These are phyloP conservation scores for Graphiopsis chlorocephala DNA, from an alignment of 2,329 filamentous ascomycete genomes.

Conservation along the genomic window DNA sequence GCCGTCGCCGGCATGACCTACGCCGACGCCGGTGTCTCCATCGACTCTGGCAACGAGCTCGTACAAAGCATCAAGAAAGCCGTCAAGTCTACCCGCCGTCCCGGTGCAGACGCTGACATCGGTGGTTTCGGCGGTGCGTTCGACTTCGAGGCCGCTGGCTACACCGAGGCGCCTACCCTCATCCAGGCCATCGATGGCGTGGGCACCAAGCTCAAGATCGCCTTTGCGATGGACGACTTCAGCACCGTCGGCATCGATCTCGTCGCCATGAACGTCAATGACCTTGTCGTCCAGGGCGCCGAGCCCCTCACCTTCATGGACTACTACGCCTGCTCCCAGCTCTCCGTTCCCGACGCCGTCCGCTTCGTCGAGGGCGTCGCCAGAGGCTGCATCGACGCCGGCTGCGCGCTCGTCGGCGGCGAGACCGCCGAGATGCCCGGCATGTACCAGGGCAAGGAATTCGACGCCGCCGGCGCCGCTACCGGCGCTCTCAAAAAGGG, in stretches of 20 bases:
- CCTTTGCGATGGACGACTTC: constrained; percentile 84
- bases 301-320: constrained; percentile 95
- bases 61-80: constrained; percentile 88
- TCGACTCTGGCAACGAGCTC: constrained; percentile 89
- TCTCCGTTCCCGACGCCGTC: constrained; percentile 73
- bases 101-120: constrained; percentile 88
- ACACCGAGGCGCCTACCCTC: constrained; percentile 70
- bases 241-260: constrained; percentile 94
- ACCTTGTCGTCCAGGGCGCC: constrained; percentile 92
- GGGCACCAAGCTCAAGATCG: constrained; percentile 95
- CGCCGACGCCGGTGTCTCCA: constrained; percentile 87
- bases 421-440: constrained; percentile 99
- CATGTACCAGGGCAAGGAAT: constrained; percentile 83
- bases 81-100: constrained; percentile 78
- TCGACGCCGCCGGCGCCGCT: constrained; percentile 88
- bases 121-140: constrained; percentile 92
- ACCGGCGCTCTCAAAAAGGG: constrained; percentile 74
- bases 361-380: constrained; percentile 91
- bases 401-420: constrained; percentile 89
- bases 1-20: constrained; percentile 64
- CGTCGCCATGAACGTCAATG: constrained; percentile 99
- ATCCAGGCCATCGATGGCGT: constrained; percentile 97
- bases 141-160: constrained; percentile 72
- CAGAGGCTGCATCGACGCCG: constrained; percentile 77
- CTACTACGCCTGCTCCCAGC: constrained; percentile 91